A percentile compares a stretch with the other conserved stretches of the same genome.
These are phyloP conservation scores for Willaertia magna DNA, from an alignment of 208 protist genomes.

Conservation along the genomic window DNA sequence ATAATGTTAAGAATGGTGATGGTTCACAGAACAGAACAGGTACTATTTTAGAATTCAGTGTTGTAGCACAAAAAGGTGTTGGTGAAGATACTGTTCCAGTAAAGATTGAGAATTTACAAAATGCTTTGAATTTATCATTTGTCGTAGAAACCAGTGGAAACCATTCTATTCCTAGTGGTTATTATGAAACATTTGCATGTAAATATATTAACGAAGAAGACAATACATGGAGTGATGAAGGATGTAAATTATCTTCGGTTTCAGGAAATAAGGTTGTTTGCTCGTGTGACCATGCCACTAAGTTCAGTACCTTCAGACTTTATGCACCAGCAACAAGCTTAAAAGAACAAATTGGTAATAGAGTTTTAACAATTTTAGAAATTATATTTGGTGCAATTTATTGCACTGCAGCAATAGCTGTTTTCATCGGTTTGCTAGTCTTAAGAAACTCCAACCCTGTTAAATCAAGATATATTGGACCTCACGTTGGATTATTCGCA, in stretches of 20 bases:
- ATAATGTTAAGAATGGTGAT: background rate
- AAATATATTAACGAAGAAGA: background rate
- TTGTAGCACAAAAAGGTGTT: background rate
- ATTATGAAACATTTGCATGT: background rate
- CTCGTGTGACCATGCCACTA: background rate
- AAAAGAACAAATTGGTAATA: background rate
- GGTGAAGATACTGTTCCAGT: background rate
- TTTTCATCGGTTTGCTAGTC: background rate
- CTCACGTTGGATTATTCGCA: background rate
- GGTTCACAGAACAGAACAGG: background rate
- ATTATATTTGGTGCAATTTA: background rate
- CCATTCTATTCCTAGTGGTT: too few species aligned
- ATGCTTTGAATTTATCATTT: background rate
- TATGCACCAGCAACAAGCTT: background rate
- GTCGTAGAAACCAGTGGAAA: too few species aligned
- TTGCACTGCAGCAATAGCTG: background rate
- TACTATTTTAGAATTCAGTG: background rate
- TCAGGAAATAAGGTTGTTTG: background rate
- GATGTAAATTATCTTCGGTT: background rate
- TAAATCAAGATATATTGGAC: background rate
- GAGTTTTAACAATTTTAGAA: background rate
- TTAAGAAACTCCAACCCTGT: background rate
- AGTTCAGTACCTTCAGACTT: background rate
- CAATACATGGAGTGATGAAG: background rate
- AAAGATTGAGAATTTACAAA: background rate